These are phyloP conservation scores for Coemansia sp. DNA, from an alignment of 192 early-diverging fungal genomes.

Conservation along the genomic window DNA sequence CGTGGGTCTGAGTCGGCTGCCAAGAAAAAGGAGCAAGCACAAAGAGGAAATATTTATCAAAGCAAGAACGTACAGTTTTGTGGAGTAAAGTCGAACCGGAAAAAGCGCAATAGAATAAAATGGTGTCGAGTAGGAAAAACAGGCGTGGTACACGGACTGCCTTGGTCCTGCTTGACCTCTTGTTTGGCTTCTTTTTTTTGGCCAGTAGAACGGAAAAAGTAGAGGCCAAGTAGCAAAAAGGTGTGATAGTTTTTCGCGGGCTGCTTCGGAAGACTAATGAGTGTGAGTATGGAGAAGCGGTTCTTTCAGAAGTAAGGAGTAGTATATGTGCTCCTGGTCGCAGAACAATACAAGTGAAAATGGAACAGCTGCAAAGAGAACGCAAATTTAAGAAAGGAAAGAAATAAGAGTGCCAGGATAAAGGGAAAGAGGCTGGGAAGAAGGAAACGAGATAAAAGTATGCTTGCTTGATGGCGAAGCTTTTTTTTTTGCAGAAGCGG, in stretches of 20 bases:
- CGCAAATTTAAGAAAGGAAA: conserved; percentile 3
- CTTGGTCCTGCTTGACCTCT: not conserved
- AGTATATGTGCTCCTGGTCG: conserved; percentile 1
- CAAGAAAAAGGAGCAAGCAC: not conserved
- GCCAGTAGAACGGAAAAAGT: not conserved
- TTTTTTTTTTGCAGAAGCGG: not conserved
- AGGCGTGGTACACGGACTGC: not conserved
- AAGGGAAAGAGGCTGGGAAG: not conserved
- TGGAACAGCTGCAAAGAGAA: not conserved
- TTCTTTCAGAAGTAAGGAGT: not conserved
- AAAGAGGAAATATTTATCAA: not conserved
- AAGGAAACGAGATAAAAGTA: not conserved
- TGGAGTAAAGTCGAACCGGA: not conserved
- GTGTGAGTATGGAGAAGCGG: not conserved
- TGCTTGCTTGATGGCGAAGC: no score
- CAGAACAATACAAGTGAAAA: not conserved
- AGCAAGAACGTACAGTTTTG: not conserved
- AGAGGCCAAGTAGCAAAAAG: not conserved
- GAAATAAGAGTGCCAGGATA: not conserved
- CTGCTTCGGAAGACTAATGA: not conserved
- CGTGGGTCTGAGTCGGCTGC: conserved; percentile 5
- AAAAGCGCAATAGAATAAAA: not conserved
- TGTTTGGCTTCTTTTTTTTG: not conserved
- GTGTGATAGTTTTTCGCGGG: no score
- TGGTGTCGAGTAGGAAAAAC: not conserved